Conservation (phyloP, 495 filamentous ascomycete species). For the Daldinia concentrica region DNA sequence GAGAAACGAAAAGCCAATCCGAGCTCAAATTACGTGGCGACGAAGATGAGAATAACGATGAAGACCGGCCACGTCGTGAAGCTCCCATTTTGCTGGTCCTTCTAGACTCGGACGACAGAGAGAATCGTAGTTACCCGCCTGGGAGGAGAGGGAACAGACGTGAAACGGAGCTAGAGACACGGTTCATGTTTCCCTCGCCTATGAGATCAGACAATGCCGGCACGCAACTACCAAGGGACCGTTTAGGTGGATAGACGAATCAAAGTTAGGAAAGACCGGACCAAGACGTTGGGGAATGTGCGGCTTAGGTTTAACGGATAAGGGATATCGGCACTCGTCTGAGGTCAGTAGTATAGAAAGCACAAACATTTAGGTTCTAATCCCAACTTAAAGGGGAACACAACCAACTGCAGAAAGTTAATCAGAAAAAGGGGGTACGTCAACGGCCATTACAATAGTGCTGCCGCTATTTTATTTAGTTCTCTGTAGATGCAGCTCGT, state of each 20-base stretch:
- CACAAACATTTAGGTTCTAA: constrained; percentile 30
- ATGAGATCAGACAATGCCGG: constrained; percentile 15
- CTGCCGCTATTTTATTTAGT: constrained; percentile 15
- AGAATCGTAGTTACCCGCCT: constrained; percentile 24
- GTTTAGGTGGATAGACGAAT: background rate
- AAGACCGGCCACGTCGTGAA: constrained; percentile 23
- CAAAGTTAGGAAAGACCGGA: constrained; percentile 31
- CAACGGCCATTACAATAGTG: constrained; percentile 9
- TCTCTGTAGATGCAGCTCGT: constrained; percentile 34
- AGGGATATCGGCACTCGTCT: constrained; percentile 16
- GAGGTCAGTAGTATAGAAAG: constrained; percentile 14
- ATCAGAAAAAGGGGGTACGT: background rate
- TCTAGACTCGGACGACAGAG: background rate
- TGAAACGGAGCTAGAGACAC: constrained; percentile 24
- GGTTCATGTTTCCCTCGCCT: constrained; percentile 19
- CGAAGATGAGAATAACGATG: constrained; percentile 32
- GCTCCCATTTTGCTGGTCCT: constrained; percentile 16
- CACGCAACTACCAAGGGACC: background rate
- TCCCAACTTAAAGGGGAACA: constrained; percentile 12
- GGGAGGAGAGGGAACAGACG: constrained; percentile 2
- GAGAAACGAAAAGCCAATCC: constrained; percentile 24
- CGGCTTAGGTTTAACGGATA: constrained; percentile 29
- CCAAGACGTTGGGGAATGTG: constrained; percentile 26
- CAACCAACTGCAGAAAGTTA: constrained; percentile 7
- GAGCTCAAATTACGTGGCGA: constrained; percentile 20